Conservation (phyloP, 2,329 filamentous ascomycete species). For the Dothidotthia symphoricarpi region DNA sequence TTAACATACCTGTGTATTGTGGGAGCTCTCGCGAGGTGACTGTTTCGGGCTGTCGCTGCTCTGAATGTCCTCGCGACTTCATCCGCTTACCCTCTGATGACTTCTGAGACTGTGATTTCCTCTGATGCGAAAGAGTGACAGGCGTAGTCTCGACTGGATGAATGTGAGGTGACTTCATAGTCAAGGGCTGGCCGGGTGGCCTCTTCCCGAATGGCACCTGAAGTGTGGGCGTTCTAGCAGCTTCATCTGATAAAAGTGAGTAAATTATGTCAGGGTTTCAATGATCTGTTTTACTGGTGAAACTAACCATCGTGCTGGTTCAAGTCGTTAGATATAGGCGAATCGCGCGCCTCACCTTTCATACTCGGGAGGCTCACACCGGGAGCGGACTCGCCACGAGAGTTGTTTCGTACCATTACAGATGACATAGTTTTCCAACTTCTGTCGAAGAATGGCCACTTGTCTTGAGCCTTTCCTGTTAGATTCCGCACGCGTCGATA, state of each 20-base stretch:
- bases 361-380: slow-evolving; percentile 2
- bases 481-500: slow-evolving; percentile 30
- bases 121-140: slow-evolving; percentile 1
- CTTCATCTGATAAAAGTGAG: not conserved
- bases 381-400: slow-evolving; percentile 15
- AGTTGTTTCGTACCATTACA: slow-evolving; percentile 17
- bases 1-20: too few species aligned
- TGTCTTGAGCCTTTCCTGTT: slow-evolving; percentile 31
- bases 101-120: too few species aligned
- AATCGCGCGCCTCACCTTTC: slow-evolving; percentile 2
- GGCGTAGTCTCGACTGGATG: slow-evolving; percentile 1
- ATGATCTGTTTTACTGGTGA: not conserved
- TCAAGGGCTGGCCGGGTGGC: not conserved
- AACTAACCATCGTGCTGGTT: slow-evolving; percentile 4
- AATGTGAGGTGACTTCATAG: not conserved
- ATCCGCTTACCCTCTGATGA: too few species aligned
- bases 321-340: slow-evolving; percentile 2
- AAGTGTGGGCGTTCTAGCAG: not conserved
- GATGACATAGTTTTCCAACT: slow-evolving; percentile 25
- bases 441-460: slow-evolving; percentile 33
- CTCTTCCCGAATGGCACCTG: slow-evolving; percentile 6
- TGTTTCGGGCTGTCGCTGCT: too few species aligned
- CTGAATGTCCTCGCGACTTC: too few species aligned
- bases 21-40: too few species aligned
- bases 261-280: not conserved